These are phyloP conservation scores for Penicillium sp. DNA, from an alignment of 2,329 filamentous ascomycete genomes.

Conservation along the genomic window DNA sequence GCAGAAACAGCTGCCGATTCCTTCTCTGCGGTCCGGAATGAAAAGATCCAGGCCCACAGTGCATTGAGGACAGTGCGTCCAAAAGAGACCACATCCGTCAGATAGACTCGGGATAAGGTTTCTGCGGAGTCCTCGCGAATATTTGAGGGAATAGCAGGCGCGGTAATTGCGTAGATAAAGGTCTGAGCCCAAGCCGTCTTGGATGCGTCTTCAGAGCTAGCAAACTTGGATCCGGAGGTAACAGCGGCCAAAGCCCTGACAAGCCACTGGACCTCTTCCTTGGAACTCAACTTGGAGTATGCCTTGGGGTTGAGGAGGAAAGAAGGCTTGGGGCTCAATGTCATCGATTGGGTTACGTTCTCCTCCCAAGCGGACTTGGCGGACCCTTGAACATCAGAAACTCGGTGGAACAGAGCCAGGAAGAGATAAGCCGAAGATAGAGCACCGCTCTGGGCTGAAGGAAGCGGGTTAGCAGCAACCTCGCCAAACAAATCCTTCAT, in stretches of 20 bases:
- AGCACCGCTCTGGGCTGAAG: conserved; percentile 79
- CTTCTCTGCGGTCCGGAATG: conserved; percentile 69
- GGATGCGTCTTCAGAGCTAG: conserved; percentile 48
- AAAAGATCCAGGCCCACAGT: conserved; percentile 76
- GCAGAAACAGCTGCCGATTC: conserved; percentile 68
- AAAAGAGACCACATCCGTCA: conserved; percentile 57
- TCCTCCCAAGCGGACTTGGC: conserved; percentile 52
- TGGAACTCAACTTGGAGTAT: conserved; percentile 72
- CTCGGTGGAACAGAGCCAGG: conserved; percentile 60
- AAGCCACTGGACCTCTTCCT: conserved; percentile 78
- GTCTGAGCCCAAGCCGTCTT: conserved; percentile 77
- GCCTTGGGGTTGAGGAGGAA: conserved; percentile 82
- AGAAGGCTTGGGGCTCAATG: conserved; percentile 75
- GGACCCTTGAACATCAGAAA: conserved; percentile 55
- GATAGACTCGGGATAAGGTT: conserved; percentile 65
- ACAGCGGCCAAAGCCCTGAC: conserved; percentile 67
- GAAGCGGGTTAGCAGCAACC: conserved; percentile 71
- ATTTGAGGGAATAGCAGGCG: conserved; percentile 59
- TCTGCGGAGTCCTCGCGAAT: conserved; percentile 64
- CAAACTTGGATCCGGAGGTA: conserved; percentile 55
- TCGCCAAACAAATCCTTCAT: conserved; percentile 70
- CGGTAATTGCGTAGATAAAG: conserved; percentile 74
- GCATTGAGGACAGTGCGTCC: conserved; percentile 67
- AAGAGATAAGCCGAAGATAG: conserved; percentile 76
- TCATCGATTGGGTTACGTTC: conserved; percentile 65